Base-by-base conservation (phyloP, 176 grass and related monocot genomes). In the Musa itinerans region DNA sequence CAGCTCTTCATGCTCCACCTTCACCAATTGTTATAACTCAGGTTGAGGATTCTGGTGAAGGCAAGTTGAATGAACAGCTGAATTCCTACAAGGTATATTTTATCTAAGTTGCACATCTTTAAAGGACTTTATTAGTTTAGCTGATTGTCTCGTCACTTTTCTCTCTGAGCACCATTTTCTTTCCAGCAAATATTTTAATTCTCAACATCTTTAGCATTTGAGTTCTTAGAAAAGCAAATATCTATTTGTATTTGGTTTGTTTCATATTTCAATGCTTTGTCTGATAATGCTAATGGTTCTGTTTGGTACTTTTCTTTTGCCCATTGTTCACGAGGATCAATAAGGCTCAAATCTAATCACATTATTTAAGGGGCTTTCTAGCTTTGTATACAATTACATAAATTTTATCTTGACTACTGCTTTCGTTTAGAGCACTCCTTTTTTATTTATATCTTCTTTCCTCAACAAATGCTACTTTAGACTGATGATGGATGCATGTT, bases 71-170 rank as follows among this genome's bases (percentile, higher is more conserved):
- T 66, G 74, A 72, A 59, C 78, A 74, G 52, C 24, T 72, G 56
- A 82, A 76, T 68, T 84, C 74, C 14, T 69, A 74, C 26, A 80
- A 84, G 85, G 93, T 90, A 88, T 83, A 68, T n/a, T 90, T 19
- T 29, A 19, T 84, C 82, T 27, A 78, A 74, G 50, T 62, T 66
- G 3, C 21, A n/a, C 59, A 71, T 82, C 15, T 82, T 79, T 5
- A 43, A 43, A 43, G 4, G 34, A 43, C 34, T 43, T 43, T 6
- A 43, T 43, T 5, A 3, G 29, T 34, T 43, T 43, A 43, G 34
- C 34, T 43, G 34, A 43, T 43, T 43, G 0, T 6, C 34, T 43
- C 34, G 6, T 43, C 34, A 43, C 4, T 43, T 43, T 4, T 43
- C 4, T 43, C 34, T 43, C 34, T 43, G 34, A 43, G 34, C 3